Percentiles rank a stretch among this genome's conserved stretches.
These are phyloP conservation scores for Sclerospora graminicola DNA, from an alignment of 352 stramenopile species.

Conservation along the genomic window DNA sequence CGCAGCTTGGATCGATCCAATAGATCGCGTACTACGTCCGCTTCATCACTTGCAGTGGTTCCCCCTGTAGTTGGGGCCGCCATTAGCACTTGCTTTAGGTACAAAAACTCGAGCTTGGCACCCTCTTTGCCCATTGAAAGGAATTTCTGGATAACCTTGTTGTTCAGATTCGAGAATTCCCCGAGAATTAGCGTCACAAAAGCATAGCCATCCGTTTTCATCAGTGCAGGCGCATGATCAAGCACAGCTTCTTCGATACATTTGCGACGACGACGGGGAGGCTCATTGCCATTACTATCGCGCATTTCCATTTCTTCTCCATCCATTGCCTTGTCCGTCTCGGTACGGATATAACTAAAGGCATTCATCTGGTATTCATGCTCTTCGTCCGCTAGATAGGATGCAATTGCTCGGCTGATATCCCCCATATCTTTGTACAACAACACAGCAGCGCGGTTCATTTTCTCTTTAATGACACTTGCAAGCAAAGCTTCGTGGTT, in stretches of 20 bases:
- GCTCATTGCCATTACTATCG: slow-evolving; percentile 23
- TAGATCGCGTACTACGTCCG: slow-evolving; percentile 68
- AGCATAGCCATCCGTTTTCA: slow-evolving; percentile 83
- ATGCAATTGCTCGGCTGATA: slow-evolving; percentile 64
- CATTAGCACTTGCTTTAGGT: slow-evolving; percentile 73
- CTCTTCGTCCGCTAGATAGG: slow-evolving; percentile 70
- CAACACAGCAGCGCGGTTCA: slow-evolving; percentile 76
- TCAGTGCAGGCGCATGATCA: slow-evolving; percentile 58
- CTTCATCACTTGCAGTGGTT: slow-evolving; percentile 42
- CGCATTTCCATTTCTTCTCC: slow-evolving; percentile 27
- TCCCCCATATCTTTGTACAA: slow-evolving; percentile 75
- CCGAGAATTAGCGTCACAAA: slow-evolving; percentile 85
- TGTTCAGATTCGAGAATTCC: slow-evolving; percentile 79
- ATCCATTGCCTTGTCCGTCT: slow-evolving; percentile 40
- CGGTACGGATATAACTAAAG: slow-evolving; percentile 74
- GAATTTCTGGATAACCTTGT: slow-evolving; percentile 79
- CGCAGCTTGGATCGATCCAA: slow-evolving; percentile 73
- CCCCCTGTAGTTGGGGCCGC: slow-evolving; percentile 38
- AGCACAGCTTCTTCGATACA: slow-evolving; percentile 74
- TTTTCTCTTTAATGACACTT: slow-evolving; percentile 63
- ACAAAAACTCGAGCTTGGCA: slow-evolving; percentile 70
- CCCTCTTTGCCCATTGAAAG: slow-evolving; percentile 69
- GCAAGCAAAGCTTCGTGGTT: slow-evolving; percentile 57
- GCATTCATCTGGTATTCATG: slow-evolving; percentile 76
- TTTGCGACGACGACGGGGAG: slow-evolving; percentile 38